Evolutionary conservation across 345 rosid genomes (phyloP).

Genomic region (Cardamine chenopodiifolia): DNA sequence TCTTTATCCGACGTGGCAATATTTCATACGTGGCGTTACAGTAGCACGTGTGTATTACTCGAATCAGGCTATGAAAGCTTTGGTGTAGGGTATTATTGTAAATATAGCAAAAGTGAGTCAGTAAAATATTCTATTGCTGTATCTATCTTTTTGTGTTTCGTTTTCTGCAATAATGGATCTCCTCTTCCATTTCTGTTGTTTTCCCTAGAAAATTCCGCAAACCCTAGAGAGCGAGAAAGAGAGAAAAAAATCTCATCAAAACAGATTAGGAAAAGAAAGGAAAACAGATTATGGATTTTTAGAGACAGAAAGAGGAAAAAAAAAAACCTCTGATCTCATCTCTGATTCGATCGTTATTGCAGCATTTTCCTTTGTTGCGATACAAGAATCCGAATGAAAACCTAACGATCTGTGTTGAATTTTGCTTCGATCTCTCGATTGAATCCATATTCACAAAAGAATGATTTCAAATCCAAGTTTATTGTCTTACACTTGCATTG

Average conservation of each 20-base stretch:
- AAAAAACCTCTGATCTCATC: not conserved
- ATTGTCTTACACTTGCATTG: constrained; percentile 66
- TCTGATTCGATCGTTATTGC: constrained; percentile 19
- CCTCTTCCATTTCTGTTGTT: constrained; percentile 24
- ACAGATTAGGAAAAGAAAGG: not conserved
- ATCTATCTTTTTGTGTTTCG: not conserved
- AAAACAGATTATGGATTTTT: constrained; percentile 12
- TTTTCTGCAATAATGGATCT: constrained; percentile 43
- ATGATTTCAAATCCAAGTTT: constrained; percentile 69
- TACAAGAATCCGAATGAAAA: constrained; percentile 26
- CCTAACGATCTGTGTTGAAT: constrained; percentile 12
- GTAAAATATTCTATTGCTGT: constrained; percentile 18
- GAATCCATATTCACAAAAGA: not conserved
- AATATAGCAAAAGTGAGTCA: constrained; percentile 11
- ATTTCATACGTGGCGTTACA: not conserved
- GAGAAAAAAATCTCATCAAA: constrained; percentile 10
- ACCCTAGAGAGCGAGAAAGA: constrained; percentile 31
- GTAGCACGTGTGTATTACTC: constrained; percentile 27
- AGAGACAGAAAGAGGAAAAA: not conserved
- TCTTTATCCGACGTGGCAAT: not conserved
- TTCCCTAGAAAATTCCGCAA: constrained; percentile 41
- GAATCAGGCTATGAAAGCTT: not conserved
- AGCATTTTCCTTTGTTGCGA: constrained; percentile 29
- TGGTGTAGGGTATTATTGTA: not conserved
- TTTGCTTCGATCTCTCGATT: constrained; percentile 17